Evolutionary conservation across 441 rosid genomes (phyloP).

Genomic region (Erysimum cheiri): DNA sequence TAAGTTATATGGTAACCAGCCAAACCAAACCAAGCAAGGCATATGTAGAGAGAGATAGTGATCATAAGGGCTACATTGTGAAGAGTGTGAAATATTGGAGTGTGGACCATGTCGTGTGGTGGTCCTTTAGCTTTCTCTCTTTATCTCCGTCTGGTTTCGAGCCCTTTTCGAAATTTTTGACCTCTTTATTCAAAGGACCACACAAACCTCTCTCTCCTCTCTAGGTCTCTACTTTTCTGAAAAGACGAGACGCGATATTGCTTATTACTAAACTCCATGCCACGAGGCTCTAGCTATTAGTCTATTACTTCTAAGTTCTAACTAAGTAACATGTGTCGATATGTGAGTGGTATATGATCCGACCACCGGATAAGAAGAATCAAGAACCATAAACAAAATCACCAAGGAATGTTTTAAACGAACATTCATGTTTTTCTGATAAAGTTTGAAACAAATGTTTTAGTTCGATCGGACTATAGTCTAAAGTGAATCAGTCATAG

Average conservation of each 20-base stretch:
- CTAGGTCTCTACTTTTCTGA: slow-evolving; percentile 20
- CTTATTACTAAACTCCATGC: slow-evolving; percentile 11
- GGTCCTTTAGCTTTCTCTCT: neutral
- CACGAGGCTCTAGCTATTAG: slow-evolving; percentile 19
- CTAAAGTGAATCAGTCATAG: neutral
- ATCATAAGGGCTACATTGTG: neutral
- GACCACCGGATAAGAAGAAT: slow-evolving; percentile 5
- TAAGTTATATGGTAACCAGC: neutral
- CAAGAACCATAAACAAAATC: neutral
- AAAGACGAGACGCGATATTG: slow-evolving; percentile 28
- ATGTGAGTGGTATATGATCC: neutral
- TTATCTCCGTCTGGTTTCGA: neutral
- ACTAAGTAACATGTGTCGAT: neutral
- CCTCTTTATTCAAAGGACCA: slow-evolving; percentile 18
- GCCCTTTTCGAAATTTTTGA: neutral
- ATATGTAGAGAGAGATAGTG: too few relatives aligned
- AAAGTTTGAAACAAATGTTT: neutral
- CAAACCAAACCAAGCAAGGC: neutral
- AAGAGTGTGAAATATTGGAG: neutral
- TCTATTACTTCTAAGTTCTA: neutral
- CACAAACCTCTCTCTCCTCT: neutral
- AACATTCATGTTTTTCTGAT: neutral
- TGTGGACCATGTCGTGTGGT: slow-evolving; percentile 13
- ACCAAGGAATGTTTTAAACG: neutral
- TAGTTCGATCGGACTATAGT: neutral